Percentiles rank a stretch among this genome's conserved stretches.
phyloP scores from a whole-genome alignment of 257 asterid species.

The Hygrophila difformis region DNA sequence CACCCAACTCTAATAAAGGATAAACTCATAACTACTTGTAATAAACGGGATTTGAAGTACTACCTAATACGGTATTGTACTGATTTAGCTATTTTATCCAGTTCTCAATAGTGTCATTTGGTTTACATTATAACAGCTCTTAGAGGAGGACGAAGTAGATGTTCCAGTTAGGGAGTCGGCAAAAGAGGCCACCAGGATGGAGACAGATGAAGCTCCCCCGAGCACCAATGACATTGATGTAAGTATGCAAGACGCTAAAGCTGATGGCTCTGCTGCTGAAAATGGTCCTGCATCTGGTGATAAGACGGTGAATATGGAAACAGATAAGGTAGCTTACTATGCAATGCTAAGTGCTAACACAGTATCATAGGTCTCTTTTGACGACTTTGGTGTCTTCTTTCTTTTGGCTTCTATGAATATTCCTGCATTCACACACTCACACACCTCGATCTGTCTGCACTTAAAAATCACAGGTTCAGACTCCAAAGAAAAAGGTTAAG shows the following conservation, averaged over 20 bases:
- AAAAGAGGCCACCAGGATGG: conserved; percentile 67
- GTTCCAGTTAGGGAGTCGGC: conserved; percentile 44
- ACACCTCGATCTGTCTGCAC: too few species aligned
- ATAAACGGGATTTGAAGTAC: too few species aligned
- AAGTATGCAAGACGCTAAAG: conserved; percentile 59
- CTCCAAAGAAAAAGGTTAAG: conserved; percentile 83
- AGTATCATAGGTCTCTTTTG: too few species aligned
- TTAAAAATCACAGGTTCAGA: conserved; percentile 62
- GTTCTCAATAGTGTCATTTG: too few species aligned
- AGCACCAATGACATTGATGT: conserved; percentile 39
- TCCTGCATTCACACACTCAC: too few species aligned
- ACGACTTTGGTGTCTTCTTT: too few species aligned
- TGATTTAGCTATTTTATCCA: too few species aligned
- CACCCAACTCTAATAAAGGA: too few species aligned
- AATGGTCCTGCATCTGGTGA: conserved; percentile 65
- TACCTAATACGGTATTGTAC: too few species aligned
- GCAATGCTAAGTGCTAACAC: too few species aligned
- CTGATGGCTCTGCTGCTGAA: conserved; percentile 50
- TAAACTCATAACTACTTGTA: too few species aligned
- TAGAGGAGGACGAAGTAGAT: conserved; percentile 85
- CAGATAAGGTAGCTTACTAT: conserved; percentile 56
- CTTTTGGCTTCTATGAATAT: conserved; percentile 10
- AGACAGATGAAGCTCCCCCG: conserved; percentile 50
- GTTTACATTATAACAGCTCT: conserved; percentile 36
- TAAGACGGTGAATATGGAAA: conserved; percentile 59